These are phyloP conservation scores for Trypanosomatidae sp. DNA, from an alignment of 208 protist species.

Conservation along the genomic window DNA sequence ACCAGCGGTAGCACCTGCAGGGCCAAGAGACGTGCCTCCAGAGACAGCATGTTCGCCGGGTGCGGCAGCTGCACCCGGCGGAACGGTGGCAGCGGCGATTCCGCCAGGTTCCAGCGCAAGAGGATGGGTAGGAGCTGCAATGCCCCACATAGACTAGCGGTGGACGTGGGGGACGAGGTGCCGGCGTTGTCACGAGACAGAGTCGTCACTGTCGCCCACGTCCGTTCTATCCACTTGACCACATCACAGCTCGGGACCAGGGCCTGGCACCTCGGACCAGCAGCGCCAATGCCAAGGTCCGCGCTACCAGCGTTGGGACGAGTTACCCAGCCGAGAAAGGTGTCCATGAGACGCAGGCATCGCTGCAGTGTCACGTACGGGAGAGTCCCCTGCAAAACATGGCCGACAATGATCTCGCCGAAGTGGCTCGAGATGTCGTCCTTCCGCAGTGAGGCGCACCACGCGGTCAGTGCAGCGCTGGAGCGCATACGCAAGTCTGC, in stretches of 20 bases:
- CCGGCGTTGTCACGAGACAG: constrained; percentile 23
- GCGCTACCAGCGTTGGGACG: constrained; percentile 15
- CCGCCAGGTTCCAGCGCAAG: constrained; percentile 30
- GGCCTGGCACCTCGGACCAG: constrained; percentile 3
- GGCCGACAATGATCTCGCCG: constrained; percentile 37
- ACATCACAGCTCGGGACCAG: constrained; percentile 14
- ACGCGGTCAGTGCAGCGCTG: constrained; percentile 12
- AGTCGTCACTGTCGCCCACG: constrained; percentile 18
- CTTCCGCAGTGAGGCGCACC: constrained; percentile 26
- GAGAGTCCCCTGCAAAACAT: constrained; percentile 38
- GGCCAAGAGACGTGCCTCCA: constrained; percentile 39
- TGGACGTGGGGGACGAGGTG: constrained; percentile 18
- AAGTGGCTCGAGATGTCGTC: constrained; percentile 26
- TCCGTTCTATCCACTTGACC: constrained; percentile 19
- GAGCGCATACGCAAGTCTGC: constrained; percentile 8
- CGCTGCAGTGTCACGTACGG: constrained; percentile 40
- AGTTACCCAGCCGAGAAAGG: constrained; percentile 30
- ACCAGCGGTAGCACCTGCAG: constrained; percentile 39
- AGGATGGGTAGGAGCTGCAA: constrained; percentile 56
- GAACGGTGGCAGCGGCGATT: constrained; percentile 34
- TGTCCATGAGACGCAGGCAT: constrained; percentile 44
- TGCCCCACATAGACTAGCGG: constrained; percentile 30
- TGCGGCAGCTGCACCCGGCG: constrained; percentile 53
- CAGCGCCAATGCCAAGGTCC: background rate
- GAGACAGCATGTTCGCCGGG: constrained; percentile 36